Base-by-base conservation (phyloP, 345 rosid genomes). In the Brassica carinata region DNA sequence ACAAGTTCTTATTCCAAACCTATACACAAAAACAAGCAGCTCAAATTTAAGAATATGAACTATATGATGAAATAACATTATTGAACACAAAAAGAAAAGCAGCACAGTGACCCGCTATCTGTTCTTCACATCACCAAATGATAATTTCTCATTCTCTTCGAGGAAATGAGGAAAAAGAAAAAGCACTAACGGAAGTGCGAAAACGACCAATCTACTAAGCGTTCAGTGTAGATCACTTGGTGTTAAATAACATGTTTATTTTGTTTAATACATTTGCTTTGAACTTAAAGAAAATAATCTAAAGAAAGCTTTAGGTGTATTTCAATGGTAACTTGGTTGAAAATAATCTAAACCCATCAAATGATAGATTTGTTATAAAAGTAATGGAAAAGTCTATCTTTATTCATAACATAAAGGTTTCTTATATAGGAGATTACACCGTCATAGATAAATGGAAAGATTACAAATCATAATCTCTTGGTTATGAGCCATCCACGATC, bases 111-210 rank as follows among this genome's bases (percentile, higher is more conserved):
- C 53, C 40, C 57, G 26, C 36, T 72, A 23, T 55, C 33, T 27
- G 72, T 72, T 64, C 17, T 53, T 64, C 59, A 78, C 43, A 64
- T 53, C 58, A 55, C 77, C 8, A 66, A 55, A 55, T 72, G 17
- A 55, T 79, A 57, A 27, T 66, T 77, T 66, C 73, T n/a, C 67
- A 8, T 58, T 0, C 31, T 64, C 72, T 72, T 72, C 77, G 26
- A 72, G 72, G 67, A 65, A 72, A 53, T 31, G 59, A 72, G 43
- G 48, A 40, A 72, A 34, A 78, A 43, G 59, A 13, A 53, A 51
- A 23, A 11, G 72, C 81, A 78, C 71, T 78, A 23, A n/a, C 57
- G 40, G 18, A 69, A 77, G 76, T 78, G 72, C 31, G 67, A 64
- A 65, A 53, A 64, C 55, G 72, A 64, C 72, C 23, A 64, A 27